phyloP scores from a whole-genome alignment of 805 yeast genomes.

The Hanseniaspora valbyensis region DNA sequence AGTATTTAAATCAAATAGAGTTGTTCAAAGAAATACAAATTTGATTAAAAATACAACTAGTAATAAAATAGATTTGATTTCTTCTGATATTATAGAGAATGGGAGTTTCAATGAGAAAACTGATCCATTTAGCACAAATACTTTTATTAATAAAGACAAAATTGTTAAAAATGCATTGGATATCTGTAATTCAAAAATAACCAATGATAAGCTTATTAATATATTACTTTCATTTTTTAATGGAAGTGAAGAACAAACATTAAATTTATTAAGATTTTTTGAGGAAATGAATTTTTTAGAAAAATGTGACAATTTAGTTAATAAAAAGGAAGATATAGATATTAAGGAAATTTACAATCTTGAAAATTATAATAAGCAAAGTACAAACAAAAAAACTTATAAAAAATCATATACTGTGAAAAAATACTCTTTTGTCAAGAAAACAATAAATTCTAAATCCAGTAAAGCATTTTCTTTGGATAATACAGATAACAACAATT shows the following conservation, averaged over 20 bases:
- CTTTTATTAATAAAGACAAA: conserved; percentile 19
- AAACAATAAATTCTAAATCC: conserved; percentile 1
- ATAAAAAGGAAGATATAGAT: background rate
- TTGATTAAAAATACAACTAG: too few species aligned
- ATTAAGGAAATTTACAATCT: conserved; percentile 31
- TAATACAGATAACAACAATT: conserved; percentile 17
- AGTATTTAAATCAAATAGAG: background rate
- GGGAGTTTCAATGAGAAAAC: background rate
- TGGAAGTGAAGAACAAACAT: conserved; percentile 1
- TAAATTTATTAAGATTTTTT: background rate
- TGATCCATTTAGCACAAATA: background rate
- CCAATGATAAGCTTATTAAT: background rate
- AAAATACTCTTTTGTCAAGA: background rate
- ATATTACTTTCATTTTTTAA: conserved; percentile 2
- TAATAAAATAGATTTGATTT: too few species aligned
- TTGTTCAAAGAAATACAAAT: conserved; percentile 19
- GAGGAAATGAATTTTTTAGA: background rate
- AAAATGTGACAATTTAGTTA: conserved; percentile 23
- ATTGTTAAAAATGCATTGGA: conserved; percentile 30
- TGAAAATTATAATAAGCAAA: background rate
- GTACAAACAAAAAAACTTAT: background rate
- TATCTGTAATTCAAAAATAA: conserved; percentile 18
- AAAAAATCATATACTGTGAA: background rate
- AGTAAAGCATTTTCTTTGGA: conserved; percentile 14
- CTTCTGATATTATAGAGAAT: too few species aligned